Evolutionary conservation across 2,329 filamentous ascomycete species (phyloP), one percentile per base, ranked within the genome.

Genomic region (Apiospora sp.): DNA sequence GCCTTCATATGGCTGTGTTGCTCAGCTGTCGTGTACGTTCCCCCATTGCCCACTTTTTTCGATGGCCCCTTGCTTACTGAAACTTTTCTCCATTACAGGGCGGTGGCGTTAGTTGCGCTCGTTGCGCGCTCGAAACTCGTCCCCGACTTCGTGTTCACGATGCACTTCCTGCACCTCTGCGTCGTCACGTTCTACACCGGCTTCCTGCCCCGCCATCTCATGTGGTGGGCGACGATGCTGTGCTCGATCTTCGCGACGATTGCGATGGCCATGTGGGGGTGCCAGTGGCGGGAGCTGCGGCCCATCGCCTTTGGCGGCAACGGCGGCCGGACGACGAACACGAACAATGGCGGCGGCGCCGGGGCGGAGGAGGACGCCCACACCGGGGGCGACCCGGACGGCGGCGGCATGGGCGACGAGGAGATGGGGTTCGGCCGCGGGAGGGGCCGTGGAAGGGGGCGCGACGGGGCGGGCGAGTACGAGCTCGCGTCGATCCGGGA

Each of bases 81-180:
- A 16, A 24, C 24, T 6, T 37, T 13, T 19, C 10, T 13, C 41
- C 24, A 69, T 24, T 49, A 73, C 79, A 98, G 96, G 80, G 91
- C 94, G 58, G 90, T 97, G 73, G 93, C 94, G 58, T 92, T 98
- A 72, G 90, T 98, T 69, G 84, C 96, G 71, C 86, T 98, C 72
- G 91, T 99, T 76, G 92, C 92, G 27, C 94, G 96, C 74, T 96
- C 93, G 68, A 98, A 98, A 82, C 92, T 98, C 74, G 93, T 98
- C 69, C 94, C 94, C 76, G 96, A 99, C 84, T 99, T 98, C 82
- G 94, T 94, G 44, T 86, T 98, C 34, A 98, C 96, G 2, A 89
- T 98, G 24, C 94, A 97, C 84, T 89, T 93, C 81, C 86, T 98
- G 58, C 94, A 98, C 81, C 89, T 98, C 71, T 75, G 96, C 78